Percentiles rank a stretch among this genome's conserved stretches.
phyloP scores from a whole-genome alignment of 345 rosid genomes.

The Physaria fendleri region DNA sequence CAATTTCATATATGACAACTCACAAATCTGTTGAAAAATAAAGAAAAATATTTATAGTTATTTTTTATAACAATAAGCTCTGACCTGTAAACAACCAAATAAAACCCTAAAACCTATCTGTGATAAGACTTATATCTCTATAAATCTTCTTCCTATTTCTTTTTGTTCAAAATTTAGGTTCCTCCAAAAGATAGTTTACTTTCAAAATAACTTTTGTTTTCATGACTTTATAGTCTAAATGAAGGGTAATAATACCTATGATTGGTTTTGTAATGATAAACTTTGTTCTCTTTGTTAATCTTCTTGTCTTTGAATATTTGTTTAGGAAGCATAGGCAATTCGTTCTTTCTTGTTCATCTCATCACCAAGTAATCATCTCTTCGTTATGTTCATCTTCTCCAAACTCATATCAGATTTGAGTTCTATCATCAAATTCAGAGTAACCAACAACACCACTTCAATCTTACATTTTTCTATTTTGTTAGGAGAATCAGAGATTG shows the following conservation, averaged over 20 bases:
- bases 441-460: not conserved
- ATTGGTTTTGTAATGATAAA: not conserved
- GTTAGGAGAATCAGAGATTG: too few species aligned
- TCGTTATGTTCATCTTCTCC: not conserved
- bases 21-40: not conserved
- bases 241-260: slow-evolving; percentile 3
- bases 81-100: slow-evolving; percentile 27
- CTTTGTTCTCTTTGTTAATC: not conserved
- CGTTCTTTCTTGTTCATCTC: slow-evolving; percentile 11
- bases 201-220: not conserved
- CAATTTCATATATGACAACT: not conserved
- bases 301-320: not conserved
- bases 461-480: not conserved
- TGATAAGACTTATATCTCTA: slow-evolving; percentile 18
- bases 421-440: not conserved
- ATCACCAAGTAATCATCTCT: slow-evolving; percentile 10
- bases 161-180: not conserved
- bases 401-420: not conserved
- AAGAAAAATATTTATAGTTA: not conserved
- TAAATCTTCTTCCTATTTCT: slow-evolving; percentile 2
- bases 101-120: slow-evolving; percentile 15
- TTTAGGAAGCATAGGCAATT: slow-evolving; percentile 15
- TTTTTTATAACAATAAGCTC: slow-evolving; percentile 10
- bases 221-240: not conserved
- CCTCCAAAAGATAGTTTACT: not conserved